Evolutionary conservation across 805 yeast species (phyloP), one percentile per base, ranked within the genome.

Genomic region (Suhomyces faveliae): DNA sequence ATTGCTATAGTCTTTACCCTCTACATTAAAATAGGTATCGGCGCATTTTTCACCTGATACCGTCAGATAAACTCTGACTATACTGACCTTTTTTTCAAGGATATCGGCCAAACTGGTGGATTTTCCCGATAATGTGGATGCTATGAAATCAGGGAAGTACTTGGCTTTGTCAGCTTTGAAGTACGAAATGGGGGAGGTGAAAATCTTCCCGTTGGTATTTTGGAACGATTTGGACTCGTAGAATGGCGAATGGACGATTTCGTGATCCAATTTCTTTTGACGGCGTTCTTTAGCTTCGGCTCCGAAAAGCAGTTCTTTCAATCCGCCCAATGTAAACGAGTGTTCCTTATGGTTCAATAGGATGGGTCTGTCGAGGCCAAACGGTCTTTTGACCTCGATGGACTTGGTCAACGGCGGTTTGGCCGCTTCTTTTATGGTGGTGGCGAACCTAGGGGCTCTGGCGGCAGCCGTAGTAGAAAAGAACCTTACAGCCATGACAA

Each of bases 191-290:
- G 98, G 98, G 0, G 96, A 80, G 13, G 77, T 71, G 70, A 90
- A 94, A 52, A 91, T 74, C 67, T 90, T 89, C 20, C 98, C 99
- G 33, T 83, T 79, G 2, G 92, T 87, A 56, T 84, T 85, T 42
- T 84, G 73, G 60, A 81, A 73, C 2, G 76, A 71, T 50, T 71
- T 71, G 29, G 73, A 62, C 47, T 73, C 78, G 49, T 69, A 72
- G 54, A 72, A 67, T 5, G 75, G 74, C 11, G 77, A 72, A 52
- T 73, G 78, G 27, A 61, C 62, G 35, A 73, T 62, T 42, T 73
- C 78, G 49, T 71, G 71, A 44, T 73, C 74, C 42, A 73, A 60
- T 42, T 68, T 64, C 50, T 63, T 60, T 46, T 70, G 73, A 51
- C 76, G 60, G 42, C 60, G 56, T 39, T 69, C 76, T 48, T 61